phyloP scores from a whole-genome alignment of 2,329 filamentous ascomycete species.

The Hypoxylon sp. region DNA sequence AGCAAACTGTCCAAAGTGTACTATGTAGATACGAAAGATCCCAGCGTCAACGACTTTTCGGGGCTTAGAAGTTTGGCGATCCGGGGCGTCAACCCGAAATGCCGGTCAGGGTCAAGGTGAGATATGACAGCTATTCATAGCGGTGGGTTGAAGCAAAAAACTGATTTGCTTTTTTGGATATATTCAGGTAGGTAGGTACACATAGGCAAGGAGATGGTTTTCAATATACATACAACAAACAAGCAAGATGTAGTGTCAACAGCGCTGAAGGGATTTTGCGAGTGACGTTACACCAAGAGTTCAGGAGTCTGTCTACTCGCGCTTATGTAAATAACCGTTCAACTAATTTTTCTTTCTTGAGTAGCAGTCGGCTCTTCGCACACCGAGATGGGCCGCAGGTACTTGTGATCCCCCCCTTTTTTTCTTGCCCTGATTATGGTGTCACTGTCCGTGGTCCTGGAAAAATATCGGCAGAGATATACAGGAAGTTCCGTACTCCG shows the following conservation, averaged over 20 bases:
- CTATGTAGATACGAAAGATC: conserved; percentile 11
- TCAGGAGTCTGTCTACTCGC: conserved; percentile 1
- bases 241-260: too few relatives aligned
- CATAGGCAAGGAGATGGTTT: too few relatives aligned
- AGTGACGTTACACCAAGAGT: conserved; percentile 8
- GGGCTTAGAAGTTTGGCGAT: conserved; percentile 26
- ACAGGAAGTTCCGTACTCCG: conserved; percentile 11
- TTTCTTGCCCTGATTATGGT: conserved; percentile 13
- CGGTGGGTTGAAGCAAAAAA: conserved; percentile 3
- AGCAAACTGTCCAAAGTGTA: conserved; percentile 18
- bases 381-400: conserved; percentile 15
- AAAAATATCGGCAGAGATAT: conserved; percentile 23
- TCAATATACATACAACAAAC: too few relatives aligned
- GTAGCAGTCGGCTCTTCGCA: conserved; percentile 26
- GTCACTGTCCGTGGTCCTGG: conserved; percentile 14
- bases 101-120: conserved; percentile 22
- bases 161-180: too few relatives aligned
- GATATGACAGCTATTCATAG: conserved; percentile 18
- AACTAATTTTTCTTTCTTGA: neutral
- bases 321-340: conserved; percentile 19
- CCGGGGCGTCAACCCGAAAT: conserved; percentile 37
- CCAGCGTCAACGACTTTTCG: conserved; percentile 22
- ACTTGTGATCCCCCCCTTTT: conserved; percentile 12
- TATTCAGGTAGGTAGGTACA: too few relatives aligned
- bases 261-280: neutral